Evolutionary conservation across 495 filamentous ascomycete species (phyloP), one percentile per base, ranked within the genome.

Genomic region (Aspergillus diversus): DNA sequence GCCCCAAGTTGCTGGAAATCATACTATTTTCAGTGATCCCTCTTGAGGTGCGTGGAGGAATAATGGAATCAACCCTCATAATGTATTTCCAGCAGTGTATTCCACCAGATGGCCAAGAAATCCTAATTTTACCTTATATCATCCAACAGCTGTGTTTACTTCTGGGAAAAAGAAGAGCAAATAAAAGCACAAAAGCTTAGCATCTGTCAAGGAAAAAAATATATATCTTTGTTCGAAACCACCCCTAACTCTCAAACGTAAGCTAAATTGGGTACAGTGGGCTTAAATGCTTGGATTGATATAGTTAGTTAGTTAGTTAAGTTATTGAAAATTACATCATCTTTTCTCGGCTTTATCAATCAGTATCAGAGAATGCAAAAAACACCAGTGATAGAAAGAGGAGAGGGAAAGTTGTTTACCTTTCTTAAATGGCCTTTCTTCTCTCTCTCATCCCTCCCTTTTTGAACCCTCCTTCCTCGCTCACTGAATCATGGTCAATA

Each of bases 61-160:
- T 4, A 21, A 7, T 5, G 7, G 7, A 16, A 49, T 8, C 5
- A 49, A 16, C 17, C 46, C n/a, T 15, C 13, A 21, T 49, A 49
- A 16, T 49, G 4, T 49, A 49, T 15, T 49, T 49, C 47, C 16
- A 50, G 47, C 27, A 50, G 47, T 50, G 47, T 50, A 50, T 50
- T 50, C 16, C 27, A 17, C 1, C 47, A 17, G 21, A 50, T 50
- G 47, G 46, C 46, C 46, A 50, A 50, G 47, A 17, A 16, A 17
- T 17, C 5, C n/a, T 50, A 50, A 50, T 50, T 50, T 21, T 27
- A 11, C 21, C 21, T 27, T 27, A 27, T 27, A 27, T 27, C 21
- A 27, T 27, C 21, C 21, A 27, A 2, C 2, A 27, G 21, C 2
- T 27, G 21, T 2, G 2, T 1, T 27, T 27, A 43, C 39, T 15